Conservation (phyloP, 2,329 filamentous ascomycete species). For the Graphiopsis chlorocephala region DNA sequence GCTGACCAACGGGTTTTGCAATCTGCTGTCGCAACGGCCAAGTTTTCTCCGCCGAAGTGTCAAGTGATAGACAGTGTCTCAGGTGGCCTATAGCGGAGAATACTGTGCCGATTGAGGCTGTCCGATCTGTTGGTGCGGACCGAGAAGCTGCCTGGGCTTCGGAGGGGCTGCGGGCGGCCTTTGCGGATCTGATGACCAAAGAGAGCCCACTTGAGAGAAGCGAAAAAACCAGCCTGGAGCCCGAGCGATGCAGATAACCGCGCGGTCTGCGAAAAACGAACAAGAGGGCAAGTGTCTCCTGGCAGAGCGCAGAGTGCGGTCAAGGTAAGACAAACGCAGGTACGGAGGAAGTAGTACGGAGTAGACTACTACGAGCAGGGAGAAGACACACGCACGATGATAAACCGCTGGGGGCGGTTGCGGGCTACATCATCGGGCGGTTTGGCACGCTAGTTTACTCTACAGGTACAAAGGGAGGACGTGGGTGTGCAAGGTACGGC, state of each 20-base stretch:
- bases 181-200: constrained; percentile 16
- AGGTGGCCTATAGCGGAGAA: constrained; percentile 14
- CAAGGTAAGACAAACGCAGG: constrained; percentile 16
- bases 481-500: constrained; percentile 15
- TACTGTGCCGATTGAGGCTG: constrained; percentile 5
- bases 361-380: neutral
- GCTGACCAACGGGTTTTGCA: constrained; percentile 16
- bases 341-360: constrained; percentile 9
- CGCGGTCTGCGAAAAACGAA: neutral
- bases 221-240: constrained; percentile 3
- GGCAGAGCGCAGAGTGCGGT: constrained; percentile 8
- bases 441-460: constrained; percentile 14
- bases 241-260: constrained; percentile 3
- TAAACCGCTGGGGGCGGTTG: neutral
- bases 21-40: constrained; percentile 13
- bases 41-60: neutral
- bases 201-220: constrained; percentile 2
- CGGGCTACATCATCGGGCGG: constrained; percentile 13
- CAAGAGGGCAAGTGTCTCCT: constrained; percentile 3
- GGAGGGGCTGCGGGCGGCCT: constrained; percentile 14
- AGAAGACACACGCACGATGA: constrained; percentile 13
- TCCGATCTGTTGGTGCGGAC: constrained; percentile 13
- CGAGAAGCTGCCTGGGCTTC: constrained; percentile 14
- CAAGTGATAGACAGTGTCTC: constrained; percentile 15
- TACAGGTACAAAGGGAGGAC: constrained; percentile 8